Base-by-base conservation (phyloP, 768 basidiomycete species). In the Scleroderma bovista region DNA sequence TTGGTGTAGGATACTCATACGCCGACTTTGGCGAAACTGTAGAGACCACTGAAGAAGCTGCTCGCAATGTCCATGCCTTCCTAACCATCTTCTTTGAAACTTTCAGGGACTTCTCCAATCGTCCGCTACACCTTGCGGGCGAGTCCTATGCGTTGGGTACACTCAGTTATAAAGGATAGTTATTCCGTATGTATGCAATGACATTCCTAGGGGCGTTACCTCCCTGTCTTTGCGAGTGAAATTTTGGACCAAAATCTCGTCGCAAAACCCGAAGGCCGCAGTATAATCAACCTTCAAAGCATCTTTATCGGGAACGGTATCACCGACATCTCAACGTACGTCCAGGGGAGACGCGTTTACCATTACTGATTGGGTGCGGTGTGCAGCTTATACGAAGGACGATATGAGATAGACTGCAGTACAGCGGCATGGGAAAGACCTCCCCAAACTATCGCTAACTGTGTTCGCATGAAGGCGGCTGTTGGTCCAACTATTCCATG, bases 31-130 rank as follows among this genome's bases (percentile, higher is more conserved):
- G 81, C 3, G 79, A 87, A 67, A 79, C 74, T 1, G 72, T 88
- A 16, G 80, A 78, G 50, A 88, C 84, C 0, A 86, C 88, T 0
- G 88, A 91, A 65, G 82, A 82, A n/a, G 89, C 88, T 0, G 84
- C 87, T 4, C 78, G 77, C 53, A 84, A 91, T 58, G 71, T 90
- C 34, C 74, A 84, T 44, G 83, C 87, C 0, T 91, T 91, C 66
- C 72, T 90, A 47, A 71, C 78, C 2, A 84, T 92, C 48, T 89
- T 90, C 68, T 87, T 89, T 57, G 83, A 89, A 55, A 82, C 83
- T 0, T 93, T 91, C 70, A 71, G 74, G 13, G 77, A 87, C 55
- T 89, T 86, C 65, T 62, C 78, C 43, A 85, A 84, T 3, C 68
- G 88, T 20, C 70, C 78, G 1, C 73, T 92, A 40, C 86, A 89